Evolutionary conservation across 345 rosid genomes (phyloP), one percentile per base, ranked within the genome.

Genomic region (Eucalyptus melliodora): DNA sequence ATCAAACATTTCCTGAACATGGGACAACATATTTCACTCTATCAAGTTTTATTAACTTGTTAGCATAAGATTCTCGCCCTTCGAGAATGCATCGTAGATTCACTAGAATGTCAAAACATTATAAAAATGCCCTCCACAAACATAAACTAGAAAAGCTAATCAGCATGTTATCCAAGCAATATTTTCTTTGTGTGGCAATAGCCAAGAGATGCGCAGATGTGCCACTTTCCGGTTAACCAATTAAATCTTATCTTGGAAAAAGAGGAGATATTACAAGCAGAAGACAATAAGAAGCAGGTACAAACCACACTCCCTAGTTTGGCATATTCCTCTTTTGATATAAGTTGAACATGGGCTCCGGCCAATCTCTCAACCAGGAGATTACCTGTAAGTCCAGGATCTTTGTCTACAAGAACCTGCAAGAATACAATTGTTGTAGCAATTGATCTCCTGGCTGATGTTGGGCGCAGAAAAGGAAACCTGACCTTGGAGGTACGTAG

Each of bases 381-480:
- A 94, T 97, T 96, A 69, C 99, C 99, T 2, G 93, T 93, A 92
- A 97, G 93, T 60, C 99, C 99, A 86, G 99, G 99, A 92, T 97
- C 97, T 87, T 94, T 93, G 89, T 96, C 97, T 86, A 93, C 97
- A 89, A 97, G 95, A 90, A 92, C 94, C 99, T 97, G 90, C 92
- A 91, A 90, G 87, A 90, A 13, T 44, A 21, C 53, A 56, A 56
- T 80, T 42, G 27, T 87, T 45, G 15, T 44, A 86, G 24, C 49
- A 87, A 53, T 16, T 51, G 15, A 31, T 80, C 60, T 9, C 34
- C 59, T 21, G 23, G 14, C n/a, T 42, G 31, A 31, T 53, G 30
- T 11, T 67, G 27, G 69, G 83, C 9, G 1, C 16, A 83, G 50
- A 42, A 45, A 83, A 53, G 42, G 67, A 89, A 17, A 69, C 16